These are phyloP conservation scores for Keithomyces neogunnii DNA, from an alignment of 2,329 filamentous ascomycete species.

Conservation along the genomic window DNA sequence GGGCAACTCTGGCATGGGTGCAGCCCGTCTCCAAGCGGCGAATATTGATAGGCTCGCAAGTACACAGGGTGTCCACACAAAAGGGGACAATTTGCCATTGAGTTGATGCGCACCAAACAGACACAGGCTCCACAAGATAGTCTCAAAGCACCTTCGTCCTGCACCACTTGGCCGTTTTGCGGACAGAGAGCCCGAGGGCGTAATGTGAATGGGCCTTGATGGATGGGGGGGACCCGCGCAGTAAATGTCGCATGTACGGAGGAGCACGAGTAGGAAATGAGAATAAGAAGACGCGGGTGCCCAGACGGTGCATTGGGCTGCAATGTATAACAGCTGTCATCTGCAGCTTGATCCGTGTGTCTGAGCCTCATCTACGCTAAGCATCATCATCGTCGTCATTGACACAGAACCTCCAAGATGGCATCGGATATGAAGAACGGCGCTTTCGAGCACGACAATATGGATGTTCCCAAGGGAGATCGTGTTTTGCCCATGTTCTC, in stretches of 20 bases:
- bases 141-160: no score
- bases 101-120: background rate
- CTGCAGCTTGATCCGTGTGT: no score
- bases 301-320: background rate
- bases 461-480: slow-evolving; percentile 34
- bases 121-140: background rate
- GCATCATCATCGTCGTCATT: background rate
- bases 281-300: background rate
- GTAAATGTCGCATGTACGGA: background rate
- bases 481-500: slow-evolving; percentile 59
- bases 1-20: background rate
- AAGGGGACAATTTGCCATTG: no score
- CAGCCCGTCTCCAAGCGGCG: no score
- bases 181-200: no score
- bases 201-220: background rate
- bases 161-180: no score
- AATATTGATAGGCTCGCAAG: background rate
- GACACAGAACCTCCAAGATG: slow-evolving; percentile 17
- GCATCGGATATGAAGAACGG: slow-evolving; percentile 34
- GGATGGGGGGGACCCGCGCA: background rate
- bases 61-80: background rate
- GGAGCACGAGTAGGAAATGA: background rate
- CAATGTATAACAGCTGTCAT: background rate
- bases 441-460: slow-evolving; percentile 50
- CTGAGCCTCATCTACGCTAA: no score